Evolutionary conservation across 2,329 filamentous ascomycete genomes (phyloP).

Genomic region (Fusarium secorum): DNA sequence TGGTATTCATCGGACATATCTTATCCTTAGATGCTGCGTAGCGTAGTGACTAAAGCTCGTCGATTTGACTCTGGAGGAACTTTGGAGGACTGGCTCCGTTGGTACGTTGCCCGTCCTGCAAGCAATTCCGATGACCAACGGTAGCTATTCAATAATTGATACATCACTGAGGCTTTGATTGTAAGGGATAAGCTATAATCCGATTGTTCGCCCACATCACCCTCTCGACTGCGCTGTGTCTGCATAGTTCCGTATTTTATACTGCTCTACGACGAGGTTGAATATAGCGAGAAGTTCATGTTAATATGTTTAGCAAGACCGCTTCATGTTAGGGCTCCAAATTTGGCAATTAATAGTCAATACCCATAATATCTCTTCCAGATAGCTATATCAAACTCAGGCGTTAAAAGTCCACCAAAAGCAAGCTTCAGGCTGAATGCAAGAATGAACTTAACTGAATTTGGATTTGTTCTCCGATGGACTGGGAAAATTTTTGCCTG

Average conservation of each 20-base stretch:
- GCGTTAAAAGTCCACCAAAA: background rate
- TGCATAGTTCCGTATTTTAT: background rate
- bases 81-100: background rate
- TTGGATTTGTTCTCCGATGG: background rate
- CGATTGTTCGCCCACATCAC: background rate
- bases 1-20: too few species aligned
- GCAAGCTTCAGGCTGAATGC: background rate
- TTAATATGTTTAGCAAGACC: background rate
- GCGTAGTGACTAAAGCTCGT: background rate
- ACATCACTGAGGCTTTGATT: background rate
- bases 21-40: background rate
- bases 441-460: background rate
- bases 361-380: background rate
- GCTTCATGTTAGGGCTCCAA: accelerated
- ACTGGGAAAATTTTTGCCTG: background rate
- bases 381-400: background rate
- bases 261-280: background rate
- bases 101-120: background rate
- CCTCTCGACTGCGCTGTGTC: background rate
- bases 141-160: background rate
- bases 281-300: background rate
- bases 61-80: background rate
- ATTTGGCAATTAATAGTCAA: accelerated
- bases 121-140: accelerated
- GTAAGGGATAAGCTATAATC: accelerated